Evolutionary conservation across 2,329 filamentous ascomycete genomes (phyloP).

Genomic region (Tolypocladium guangdongense): DNA sequence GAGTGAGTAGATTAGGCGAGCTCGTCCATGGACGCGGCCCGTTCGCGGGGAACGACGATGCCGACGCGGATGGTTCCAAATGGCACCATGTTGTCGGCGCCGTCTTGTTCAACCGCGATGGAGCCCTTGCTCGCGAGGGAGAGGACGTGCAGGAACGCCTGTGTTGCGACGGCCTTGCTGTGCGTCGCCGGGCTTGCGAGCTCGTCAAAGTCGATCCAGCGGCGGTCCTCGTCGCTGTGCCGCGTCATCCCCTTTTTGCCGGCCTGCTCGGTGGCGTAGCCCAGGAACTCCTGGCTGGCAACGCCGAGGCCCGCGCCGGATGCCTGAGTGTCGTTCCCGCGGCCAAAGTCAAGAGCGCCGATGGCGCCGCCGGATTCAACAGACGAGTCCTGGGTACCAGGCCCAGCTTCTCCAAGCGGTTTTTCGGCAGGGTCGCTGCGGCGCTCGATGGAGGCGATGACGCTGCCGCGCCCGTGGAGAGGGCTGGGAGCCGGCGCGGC

Average conservation of each 20-base stretch:
- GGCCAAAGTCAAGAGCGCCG: constrained; percentile 8
- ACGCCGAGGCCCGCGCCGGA: constrained; percentile 28
- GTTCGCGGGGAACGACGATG: constrained; percentile 9
- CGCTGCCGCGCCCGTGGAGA: constrained; percentile 24
- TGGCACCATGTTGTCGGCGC: constrained; percentile 19
- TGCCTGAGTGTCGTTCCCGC: constrained; percentile 17
- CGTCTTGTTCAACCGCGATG: constrained; percentile 51
- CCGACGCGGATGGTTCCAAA: constrained; percentile 39
- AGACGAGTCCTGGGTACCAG: constrained; percentile 21
- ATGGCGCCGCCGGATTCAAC: constrained; percentile 14
- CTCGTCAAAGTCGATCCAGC: constrained; percentile 55
- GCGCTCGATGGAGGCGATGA: constrained; percentile 30
- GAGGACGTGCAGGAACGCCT: constrained; percentile 67
- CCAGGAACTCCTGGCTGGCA: constrained; percentile 35
- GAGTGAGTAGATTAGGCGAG: not conserved
- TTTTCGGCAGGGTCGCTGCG: constrained; percentile 32
- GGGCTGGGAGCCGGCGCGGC: constrained; percentile 21
- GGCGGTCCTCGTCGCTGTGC: constrained; percentile 20
- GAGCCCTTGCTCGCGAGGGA: constrained; percentile 55
- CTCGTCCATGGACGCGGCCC: not conserved
- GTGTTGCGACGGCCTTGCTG: constrained; percentile 54
- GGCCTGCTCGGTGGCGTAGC: constrained; percentile 27
- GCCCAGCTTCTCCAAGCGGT: constrained; percentile 20
- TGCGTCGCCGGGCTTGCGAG: constrained; percentile 49
- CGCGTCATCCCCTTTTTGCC: constrained; percentile 20